Evolutionary conservation across 129 eudicot species (phyloP).

Genomic region (Daucus carota): DH1_v3.0 NC_030383.2:61506501-61507000

Average conservation of each 20-base stretch:
- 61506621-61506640: background rate
- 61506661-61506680: background rate
- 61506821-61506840: constrained; percentile 78
- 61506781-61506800: constrained; percentile 74
- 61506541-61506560: background rate
- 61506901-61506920: background rate
- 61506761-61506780: constrained; percentile 92
- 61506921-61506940: background rate
- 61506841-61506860: constrained; percentile 52
- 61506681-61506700: background rate
- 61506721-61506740: background rate
- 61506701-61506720: background rate
- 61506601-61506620: background rate
- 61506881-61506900: background rate
- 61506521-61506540: background rate
- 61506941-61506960: background rate
- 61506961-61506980: background rate
- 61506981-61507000: background rate
- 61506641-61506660: background rate
- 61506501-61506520: background rate
- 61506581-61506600: background rate
- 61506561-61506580: background rate
- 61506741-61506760: constrained; percentile 87
- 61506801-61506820: constrained; percentile 91
- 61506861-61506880: background rate